Conservation (phyloP, 371 early-diverging fungal genomes). For the Mortierella sp. region DNA sequence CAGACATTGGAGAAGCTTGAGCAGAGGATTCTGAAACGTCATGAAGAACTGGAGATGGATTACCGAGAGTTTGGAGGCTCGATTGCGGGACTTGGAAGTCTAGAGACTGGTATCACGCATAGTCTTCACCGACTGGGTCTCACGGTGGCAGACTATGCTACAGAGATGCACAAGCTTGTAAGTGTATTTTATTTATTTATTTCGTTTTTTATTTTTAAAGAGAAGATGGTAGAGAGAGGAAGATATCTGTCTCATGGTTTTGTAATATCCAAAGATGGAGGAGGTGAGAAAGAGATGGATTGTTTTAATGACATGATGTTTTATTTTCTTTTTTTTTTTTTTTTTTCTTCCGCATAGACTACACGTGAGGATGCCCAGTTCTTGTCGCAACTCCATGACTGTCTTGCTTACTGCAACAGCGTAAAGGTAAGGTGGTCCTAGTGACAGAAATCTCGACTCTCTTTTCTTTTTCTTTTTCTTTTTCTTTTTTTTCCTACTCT, state of each 20-base stretch:
- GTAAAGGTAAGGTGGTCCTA: conserved; percentile 88
- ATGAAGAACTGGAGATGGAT: conserved; percentile 81
- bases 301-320: not conserved
- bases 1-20: conserved; percentile 80
- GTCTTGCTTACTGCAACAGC: conserved; percentile 85
- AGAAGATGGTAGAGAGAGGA: not conserved
- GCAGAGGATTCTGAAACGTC: conserved; percentile 78
- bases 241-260: not conserved
- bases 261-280: not conserved
- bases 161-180: conserved; percentile 74
- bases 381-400: conserved; percentile 84
- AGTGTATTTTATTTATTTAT: conserved; percentile 1
- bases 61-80: conserved; percentile 83
- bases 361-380: conserved; percentile 81
- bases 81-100: conserved; percentile 76
- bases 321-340: not conserved
- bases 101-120: conserved; percentile 83
- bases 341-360: conserved; percentile 39
- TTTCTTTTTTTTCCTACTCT: not conserved
- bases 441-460: conserved; percentile 4
- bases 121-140: conserved; percentile 73
- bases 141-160: conserved; percentile 68
- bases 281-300: not conserved
- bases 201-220: not conserved
- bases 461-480: not conserved